Evolutionary conservation across 2,329 filamentous ascomycete genomes (phyloP).

Genomic region (Lachnellula suecica): DNA sequence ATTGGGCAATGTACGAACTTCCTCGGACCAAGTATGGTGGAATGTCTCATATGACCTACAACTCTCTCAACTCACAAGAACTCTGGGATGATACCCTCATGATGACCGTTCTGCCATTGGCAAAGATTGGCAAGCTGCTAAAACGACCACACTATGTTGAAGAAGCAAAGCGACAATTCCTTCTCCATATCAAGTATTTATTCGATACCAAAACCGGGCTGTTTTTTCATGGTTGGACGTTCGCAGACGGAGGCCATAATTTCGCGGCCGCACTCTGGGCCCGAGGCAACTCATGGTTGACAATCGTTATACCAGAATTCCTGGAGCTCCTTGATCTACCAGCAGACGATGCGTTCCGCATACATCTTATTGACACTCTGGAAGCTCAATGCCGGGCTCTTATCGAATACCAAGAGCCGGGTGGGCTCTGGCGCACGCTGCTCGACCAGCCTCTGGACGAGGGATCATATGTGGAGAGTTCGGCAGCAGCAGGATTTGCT

Average conservation of each 20-base stretch:
- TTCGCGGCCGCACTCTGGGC: slow-evolving; percentile 59
- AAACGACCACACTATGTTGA: slow-evolving; percentile 70
- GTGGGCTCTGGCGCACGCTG: slow-evolving; percentile 73
- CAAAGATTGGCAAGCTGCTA: slow-evolving; percentile 68
- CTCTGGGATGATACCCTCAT: slow-evolving; percentile 85
- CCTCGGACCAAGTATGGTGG: slow-evolving; percentile 68
- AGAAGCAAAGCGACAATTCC: slow-evolving; percentile 76
- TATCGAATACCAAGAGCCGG: slow-evolving; percentile 54
- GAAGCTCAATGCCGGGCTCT: slow-evolving; percentile 69
- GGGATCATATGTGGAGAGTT: slow-evolving; percentile 74
- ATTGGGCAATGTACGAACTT: slow-evolving; percentile 76
- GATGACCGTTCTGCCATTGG: slow-evolving; percentile 82
- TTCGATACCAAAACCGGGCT: slow-evolving; percentile 70
- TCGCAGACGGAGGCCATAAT: slow-evolving; percentile 64
- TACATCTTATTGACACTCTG: slow-evolving; percentile 60
- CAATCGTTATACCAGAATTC: slow-evolving; percentile 81
- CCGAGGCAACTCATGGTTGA: slow-evolving; percentile 70
- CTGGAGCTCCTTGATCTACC: slow-evolving; percentile 68
- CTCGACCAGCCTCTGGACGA: slow-evolving; percentile 64
- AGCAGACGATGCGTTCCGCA: slow-evolving; percentile 57
- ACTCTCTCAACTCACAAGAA: slow-evolving; percentile 66
- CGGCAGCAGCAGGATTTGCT: slow-evolving; percentile 77
- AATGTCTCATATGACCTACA: slow-evolving; percentile 30
- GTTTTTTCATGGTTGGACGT: slow-evolving; percentile 83
- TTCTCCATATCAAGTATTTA: slow-evolving; percentile 76